Percentiles rank a stretch among this genome's conserved stretches.
Evolutionary conservation across 257 asterid genomes (phyloP).

Genomic region (Solanum sejunctum): DNA sequence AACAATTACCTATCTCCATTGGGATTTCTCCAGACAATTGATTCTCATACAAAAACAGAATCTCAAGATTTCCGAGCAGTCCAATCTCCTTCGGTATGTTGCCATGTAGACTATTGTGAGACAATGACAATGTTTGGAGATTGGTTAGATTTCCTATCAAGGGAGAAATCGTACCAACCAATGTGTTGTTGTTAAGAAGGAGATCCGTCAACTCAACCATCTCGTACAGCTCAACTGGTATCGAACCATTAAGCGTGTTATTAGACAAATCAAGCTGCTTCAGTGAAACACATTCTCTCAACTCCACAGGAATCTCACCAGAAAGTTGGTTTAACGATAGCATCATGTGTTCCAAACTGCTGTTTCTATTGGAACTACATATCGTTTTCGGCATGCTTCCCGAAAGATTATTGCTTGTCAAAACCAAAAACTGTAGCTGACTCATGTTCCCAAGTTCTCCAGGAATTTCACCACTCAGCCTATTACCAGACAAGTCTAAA

Average conservation of each 20-base stretch:
- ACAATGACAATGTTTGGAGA: slow-evolving; percentile 53
- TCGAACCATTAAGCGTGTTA: slow-evolving; percentile 50
- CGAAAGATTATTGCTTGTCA: slow-evolving; percentile 58
- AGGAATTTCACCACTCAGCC: slow-evolving; percentile 57
- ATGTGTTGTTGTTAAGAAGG: slow-evolving; percentile 63
- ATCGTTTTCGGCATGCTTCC: slow-evolving; percentile 41
- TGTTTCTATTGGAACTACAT: slow-evolving; percentile 43
- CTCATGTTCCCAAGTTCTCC: slow-evolving; percentile 43
- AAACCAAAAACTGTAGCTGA: slow-evolving; percentile 36
- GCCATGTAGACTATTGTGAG: slow-evolving; percentile 54
- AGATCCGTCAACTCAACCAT: slow-evolving; percentile 53
- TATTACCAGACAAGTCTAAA: slow-evolving; percentile 62
- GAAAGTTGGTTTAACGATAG: slow-evolving; percentile 44
- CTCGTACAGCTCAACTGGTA: slow-evolving; percentile 62
- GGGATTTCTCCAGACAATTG: slow-evolving; percentile 74
- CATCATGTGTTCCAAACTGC: slow-evolving; percentile 49
- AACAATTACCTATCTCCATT: slow-evolving; percentile 63
- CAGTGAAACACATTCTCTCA: slow-evolving; percentile 39
- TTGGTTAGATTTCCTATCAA: slow-evolving; percentile 46
- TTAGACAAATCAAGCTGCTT: slow-evolving; percentile 76
- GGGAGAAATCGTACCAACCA: slow-evolving; percentile 58
- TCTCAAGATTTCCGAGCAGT: slow-evolving; percentile 53
- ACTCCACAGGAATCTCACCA: slow-evolving; percentile 52
- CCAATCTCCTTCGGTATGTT: slow-evolving; percentile 62
- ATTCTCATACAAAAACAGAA: slow-evolving; percentile 62